Conservation (phyloP, 352 stramenopile species). For the Bremia lactucae region DNA sequence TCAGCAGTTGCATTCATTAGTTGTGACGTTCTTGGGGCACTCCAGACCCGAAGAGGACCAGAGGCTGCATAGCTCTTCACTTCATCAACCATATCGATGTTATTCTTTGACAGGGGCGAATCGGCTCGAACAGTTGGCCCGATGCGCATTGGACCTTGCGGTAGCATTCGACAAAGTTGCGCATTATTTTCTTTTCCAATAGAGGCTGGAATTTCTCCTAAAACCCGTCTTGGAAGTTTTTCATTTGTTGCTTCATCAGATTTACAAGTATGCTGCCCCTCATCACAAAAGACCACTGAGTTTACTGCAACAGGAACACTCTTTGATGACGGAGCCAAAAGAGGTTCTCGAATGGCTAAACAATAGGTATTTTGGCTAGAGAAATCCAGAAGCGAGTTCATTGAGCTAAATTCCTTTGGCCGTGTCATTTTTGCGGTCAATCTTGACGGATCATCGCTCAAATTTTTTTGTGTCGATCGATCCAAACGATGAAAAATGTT, state of each 20-base stretch:
- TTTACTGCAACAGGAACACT: constrained; percentile 4
- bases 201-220: constrained; percentile 8
- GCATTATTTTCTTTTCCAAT: constrained; percentile 7
- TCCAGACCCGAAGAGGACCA: constrained; percentile 30
- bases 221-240: constrained; percentile 19
- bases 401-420: constrained; percentile 4
- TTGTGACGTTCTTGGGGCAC: constrained; percentile 15
- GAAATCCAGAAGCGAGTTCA: constrained; percentile 1
- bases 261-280: background rate
- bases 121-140: constrained; percentile 24
- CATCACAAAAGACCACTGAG: constrained; percentile 11
- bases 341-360: constrained; percentile 5
- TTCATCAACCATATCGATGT: constrained; percentile 6
- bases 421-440: constrained; percentile 13
- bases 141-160: constrained; percentile 30
- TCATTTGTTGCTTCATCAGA: constrained; percentile 7
- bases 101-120: constrained; percentile 14
- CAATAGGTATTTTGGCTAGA: constrained; percentile 4
- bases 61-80: constrained; percentile 11
- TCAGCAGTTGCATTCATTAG: constrained; percentile 16
- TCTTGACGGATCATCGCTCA: constrained; percentile 33
- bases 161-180: constrained; percentile 24
- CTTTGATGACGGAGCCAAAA: constrained; percentile 6
- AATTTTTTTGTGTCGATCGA: constrained; percentile 52
- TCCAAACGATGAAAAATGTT: constrained; percentile 46